Base-by-base conservation (phyloP, 495 filamentous ascomycete genomes). In the Physcia stellaris region DNA sequence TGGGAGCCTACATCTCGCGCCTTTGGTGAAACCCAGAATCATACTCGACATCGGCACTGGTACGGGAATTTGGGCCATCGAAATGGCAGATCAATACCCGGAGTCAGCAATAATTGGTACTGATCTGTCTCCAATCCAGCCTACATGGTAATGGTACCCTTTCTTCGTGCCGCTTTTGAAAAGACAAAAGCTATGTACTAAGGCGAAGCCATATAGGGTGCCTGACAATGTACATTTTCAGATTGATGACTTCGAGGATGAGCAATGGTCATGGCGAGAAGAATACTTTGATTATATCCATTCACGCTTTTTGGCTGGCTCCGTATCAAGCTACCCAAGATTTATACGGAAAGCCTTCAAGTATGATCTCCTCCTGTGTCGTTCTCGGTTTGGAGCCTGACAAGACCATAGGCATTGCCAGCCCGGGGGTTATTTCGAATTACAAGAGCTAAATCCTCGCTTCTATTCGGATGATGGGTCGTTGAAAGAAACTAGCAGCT, bases 21-120 rank as follows among this genome's bases (percentile, higher is more conserved):
- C 79, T 2, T 62, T 75, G 0, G 37, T 49, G n/a, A 53, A 70
- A 7, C 73, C 76, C 1, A 49, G 61, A 24, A 55, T 58, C 20
- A 70, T 84, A 12, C 63, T 86, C 1, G 81, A 85, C 48, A 67
- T 85, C 18, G 74, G 76, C 23, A 75, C 70, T 12, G 80, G 74
- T 5, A 82, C 78, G 6, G 81, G 81, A 3, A 83, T 77, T 39
- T 82, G 79, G 78, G 69, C 77, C 5, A 77, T 82, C 29, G 76
- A 78, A 47, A 62, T 76, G 65, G 61, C 66, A 9, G 49, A 66
- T 35, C 35, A 67, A 11, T 77, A 72, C 37, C 77, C 77, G 34
- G 50, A 61, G 6, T 54, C 71, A 17, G 55, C 62, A 29, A 69
- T 81, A 35, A 68, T 63, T 40, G 79, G 78, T 30, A 73, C 67